Conservation (phyloP, 2,329 filamentous ascomycete genomes). For the Ophiocordyceps camponoti-saundersi region DNA sequence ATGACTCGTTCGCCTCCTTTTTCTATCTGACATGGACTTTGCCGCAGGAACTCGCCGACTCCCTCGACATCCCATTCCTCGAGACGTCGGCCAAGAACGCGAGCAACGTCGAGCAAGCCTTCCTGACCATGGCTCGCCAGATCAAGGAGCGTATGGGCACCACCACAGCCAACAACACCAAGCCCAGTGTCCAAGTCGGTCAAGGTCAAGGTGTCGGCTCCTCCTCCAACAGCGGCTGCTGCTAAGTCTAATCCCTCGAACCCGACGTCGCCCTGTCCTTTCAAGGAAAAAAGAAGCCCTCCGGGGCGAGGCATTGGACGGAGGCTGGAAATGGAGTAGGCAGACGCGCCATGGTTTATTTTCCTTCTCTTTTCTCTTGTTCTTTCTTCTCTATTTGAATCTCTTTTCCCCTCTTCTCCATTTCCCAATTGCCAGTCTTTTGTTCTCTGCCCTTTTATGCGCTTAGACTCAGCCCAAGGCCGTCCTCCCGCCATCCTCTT, state of each 20-base stretch:
- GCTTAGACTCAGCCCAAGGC: conserved; percentile 16
- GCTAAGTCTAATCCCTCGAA: conserved; percentile 37
- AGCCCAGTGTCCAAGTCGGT: conserved; percentile 91
- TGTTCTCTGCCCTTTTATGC: conserved; percentile 11
- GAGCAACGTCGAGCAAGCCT: conserved; percentile 98
- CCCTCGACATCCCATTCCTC: conserved; percentile 95
- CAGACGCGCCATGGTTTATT: conserved; percentile 5
- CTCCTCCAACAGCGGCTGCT: conserved; percentile 74
- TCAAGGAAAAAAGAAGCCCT: not conserved
- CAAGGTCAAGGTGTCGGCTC: conserved; percentile 88
- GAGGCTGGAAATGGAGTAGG: conserved; percentile 13
- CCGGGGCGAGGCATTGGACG: not conserved
- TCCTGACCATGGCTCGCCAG: conserved; percentile 98
- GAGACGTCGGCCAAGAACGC: conserved; percentile 99
- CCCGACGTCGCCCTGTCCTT: not conserved
- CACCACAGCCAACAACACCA: conserved; percentile 89
- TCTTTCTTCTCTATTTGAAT: not conserved
- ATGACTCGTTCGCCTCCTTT: not conserved
- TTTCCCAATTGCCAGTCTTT: conserved; percentile 2
- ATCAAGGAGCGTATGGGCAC: conserved; percentile 99
- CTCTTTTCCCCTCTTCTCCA: not conserved
- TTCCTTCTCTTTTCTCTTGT: not conserved
- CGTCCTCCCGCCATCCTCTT: conserved; percentile 16
- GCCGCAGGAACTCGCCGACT: conserved; percentile 88
- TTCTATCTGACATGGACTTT: conserved; percentile 6